Conservation (phyloP, 345 rosid genomes). For the Rhizophora apiculata region DNA sequence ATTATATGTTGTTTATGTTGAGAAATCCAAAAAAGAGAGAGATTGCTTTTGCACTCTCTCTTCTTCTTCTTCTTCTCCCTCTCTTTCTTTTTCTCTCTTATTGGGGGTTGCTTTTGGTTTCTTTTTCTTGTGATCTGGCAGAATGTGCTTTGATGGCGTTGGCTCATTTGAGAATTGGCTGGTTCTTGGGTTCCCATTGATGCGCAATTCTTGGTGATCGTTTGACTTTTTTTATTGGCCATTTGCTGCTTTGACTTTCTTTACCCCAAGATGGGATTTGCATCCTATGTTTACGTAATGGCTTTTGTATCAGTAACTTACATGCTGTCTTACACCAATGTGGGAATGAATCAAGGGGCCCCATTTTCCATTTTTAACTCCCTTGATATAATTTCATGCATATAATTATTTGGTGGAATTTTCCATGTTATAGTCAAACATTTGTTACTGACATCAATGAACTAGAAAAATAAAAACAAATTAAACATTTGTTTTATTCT, state of each 20-base stretch:
- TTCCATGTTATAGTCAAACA: no score
- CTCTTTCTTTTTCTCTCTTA: background rate
- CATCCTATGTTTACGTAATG: no score
- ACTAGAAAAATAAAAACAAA: no score
- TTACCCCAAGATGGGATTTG: background rate
- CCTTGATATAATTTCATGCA: no score
- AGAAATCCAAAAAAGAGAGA: conserved; percentile 12
- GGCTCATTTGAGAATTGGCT: conserved; percentile 3
- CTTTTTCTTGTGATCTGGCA: background rate
- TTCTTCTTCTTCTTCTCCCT: background rate
- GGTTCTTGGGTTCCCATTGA: conserved; percentile 7
- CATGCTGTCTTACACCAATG: no score
- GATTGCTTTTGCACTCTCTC: conserved; percentile 2
- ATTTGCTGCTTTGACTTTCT: conserved; percentile 1
- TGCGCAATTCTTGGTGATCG: conserved; percentile 14
- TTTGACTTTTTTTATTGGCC: conserved; percentile 21
- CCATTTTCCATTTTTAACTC: no score
- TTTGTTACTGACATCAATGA: no score
- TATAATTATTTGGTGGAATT: no score
- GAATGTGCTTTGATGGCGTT: background rate
- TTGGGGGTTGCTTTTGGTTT: background rate
- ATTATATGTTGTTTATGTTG: background rate
- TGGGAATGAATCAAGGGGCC: no score
- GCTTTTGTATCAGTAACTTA: no score
- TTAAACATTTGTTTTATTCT: no score